phyloP scores from a whole-genome alignment of 163 green algal genomes.

The Scenedesmus sp. region DNA sequence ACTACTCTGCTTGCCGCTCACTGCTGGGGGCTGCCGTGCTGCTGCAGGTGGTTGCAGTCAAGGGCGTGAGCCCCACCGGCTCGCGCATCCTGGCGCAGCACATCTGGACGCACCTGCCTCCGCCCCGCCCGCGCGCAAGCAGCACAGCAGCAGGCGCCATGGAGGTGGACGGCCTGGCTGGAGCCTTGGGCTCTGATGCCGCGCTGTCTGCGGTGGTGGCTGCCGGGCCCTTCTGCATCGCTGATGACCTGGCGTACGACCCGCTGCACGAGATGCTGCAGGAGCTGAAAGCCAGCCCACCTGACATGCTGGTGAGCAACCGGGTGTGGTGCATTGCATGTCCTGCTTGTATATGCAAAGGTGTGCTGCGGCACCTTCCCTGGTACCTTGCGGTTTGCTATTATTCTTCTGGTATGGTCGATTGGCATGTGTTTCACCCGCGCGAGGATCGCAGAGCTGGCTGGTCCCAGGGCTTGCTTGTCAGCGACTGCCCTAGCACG shows the following conservation, averaged over 20 bases:
- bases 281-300: slow-evolving; percentile 47
- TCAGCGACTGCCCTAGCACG: not conserved
- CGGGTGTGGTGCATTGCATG: not conserved
- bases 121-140: slow-evolving; percentile 6
- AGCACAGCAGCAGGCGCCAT: slow-evolving; percentile 8
- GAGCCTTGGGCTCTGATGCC: not conserved
- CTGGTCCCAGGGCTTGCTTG: not conserved
- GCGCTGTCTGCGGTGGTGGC: slow-evolving; percentile 74
- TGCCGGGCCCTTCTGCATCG: slow-evolving; percentile 80
- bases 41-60: slow-evolving; percentile 69
- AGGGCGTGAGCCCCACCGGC: slow-evolving; percentile 84
- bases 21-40: not conserved
- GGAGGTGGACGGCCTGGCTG: slow-evolving; percentile 20
- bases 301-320: slow-evolving; percentile 48
- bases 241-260: slow-evolving; percentile 79
- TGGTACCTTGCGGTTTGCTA: no score
- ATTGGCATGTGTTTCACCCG: not conserved
- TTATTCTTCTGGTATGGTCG: no score
- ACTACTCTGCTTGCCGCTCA: not conserved
- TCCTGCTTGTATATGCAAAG: no score
- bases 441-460: not conserved
- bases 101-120: slow-evolving; percentile 75
- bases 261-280: slow-evolving; percentile 83
- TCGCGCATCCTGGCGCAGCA: slow-evolving; percentile 74
- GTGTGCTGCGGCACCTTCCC: no score